phyloP scores from a whole-genome alignment of 768 basidiomycete genomes.

The Ramaria rubella region DNA sequence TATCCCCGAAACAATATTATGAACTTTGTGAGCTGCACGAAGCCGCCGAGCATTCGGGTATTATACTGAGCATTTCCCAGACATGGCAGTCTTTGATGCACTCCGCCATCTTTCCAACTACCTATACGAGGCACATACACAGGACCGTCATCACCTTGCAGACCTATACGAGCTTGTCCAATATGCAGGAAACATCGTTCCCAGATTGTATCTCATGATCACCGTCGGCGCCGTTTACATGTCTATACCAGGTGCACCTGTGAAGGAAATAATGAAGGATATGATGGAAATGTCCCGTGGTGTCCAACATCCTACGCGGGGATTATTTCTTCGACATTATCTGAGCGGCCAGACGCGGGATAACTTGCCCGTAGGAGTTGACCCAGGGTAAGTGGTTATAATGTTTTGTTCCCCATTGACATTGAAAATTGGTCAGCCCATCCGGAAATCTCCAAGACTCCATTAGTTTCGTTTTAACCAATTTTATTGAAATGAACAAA shows the following conservation, averaged over 20 bases:
- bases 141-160: constrained; percentile 89
- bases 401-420: neutral
- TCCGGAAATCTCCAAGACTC: constrained; percentile 90
- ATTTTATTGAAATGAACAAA: constrained; percentile 99
- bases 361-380: constrained; percentile 83
- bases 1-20: constrained; percentile 97
- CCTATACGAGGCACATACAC: constrained; percentile 91
- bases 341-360: constrained; percentile 95
- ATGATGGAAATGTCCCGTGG: constrained; percentile 99
- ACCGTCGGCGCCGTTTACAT: constrained; percentile 99
- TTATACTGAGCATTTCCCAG: constrained; percentile 31
- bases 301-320: constrained; percentile 94
- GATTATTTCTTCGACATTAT: constrained; percentile 93
- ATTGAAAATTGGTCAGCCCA: constrained; percentile 53
- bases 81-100: constrained; percentile 98
- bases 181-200: constrained; percentile 95
- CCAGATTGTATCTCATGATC: constrained; percentile 95
- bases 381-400: constrained; percentile 55
- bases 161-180: constrained; percentile 99
- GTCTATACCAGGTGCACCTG: constrained; percentile 93
- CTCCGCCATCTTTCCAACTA: constrained; percentile 93
- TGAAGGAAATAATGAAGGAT: constrained; percentile 99
- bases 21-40: constrained; percentile 69
- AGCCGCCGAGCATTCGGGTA: neutral
- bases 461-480: constrained; percentile 91